Base-by-base conservation (phyloP, 2,329 filamentous ascomycete species). In the Phialocephala subalpina region DNA sequence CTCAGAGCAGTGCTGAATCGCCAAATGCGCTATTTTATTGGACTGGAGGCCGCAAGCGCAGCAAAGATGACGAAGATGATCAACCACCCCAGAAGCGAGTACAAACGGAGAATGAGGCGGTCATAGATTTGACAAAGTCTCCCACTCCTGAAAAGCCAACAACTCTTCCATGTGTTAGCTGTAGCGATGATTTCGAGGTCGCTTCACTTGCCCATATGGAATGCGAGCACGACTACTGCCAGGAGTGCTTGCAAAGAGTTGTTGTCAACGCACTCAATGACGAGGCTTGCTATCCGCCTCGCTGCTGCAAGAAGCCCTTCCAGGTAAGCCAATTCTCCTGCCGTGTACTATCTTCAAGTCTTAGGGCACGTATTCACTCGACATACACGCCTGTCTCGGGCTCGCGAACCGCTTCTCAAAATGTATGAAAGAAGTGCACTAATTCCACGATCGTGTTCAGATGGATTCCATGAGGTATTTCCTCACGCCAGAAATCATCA, bases 221-320 rank as follows among this genome's bases (percentile, higher is more conserved):
- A 8, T 66, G 64, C 25, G 36, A 53, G 4, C 64, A 63, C 25
- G 60, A 47, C 1, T 66, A 66, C 45, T 66, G 56, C 25, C 47
- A 45, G 25, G 42, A 36, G n/a, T 66, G 64, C 40, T 22, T 66
- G 4, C 22, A 63, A 12, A 59, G 40, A 20, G 36, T 66, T 14
- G 55, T 63, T 9, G 45, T 45, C 27, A 66, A 60, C 27, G 35
- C 64, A 6, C 25, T 66, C 7, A 49, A 29, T 40, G 57, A 66
- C 22, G 60, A 66, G 47, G 36, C 53, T 16, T 47, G 55, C 16
- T 66, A 59, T 45, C 64, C 64, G 11, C 64, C 64, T 18, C 55
- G 57, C 16, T 66, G 60, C 49, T 66, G 64, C 40, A 59, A 59
- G 25, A 45, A 66, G n/a, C 53, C 56, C 12, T 63, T 66, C 36